phyloP scores from a whole-genome alignment of 1,284 basidiomycete species.

The Boletus coffeatus region DNA sequence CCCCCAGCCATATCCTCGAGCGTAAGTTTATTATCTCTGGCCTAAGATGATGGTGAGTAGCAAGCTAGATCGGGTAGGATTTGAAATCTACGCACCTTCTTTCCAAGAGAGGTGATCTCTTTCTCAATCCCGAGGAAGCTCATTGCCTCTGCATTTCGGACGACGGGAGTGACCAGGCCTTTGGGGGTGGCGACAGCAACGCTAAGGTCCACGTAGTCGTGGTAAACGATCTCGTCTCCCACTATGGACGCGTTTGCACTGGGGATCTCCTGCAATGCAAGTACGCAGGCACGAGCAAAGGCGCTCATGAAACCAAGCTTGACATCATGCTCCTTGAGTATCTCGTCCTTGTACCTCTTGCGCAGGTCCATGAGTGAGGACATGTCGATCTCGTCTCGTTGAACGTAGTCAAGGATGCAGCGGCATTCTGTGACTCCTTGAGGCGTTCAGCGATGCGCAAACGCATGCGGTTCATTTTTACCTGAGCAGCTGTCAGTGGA shows the following conservation, averaged over 20 bases:
- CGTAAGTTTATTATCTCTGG: slow-evolving; percentile 90
- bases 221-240: slow-evolving; percentile 92
- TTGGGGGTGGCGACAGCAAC: slow-evolving; percentile 98
- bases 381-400: slow-evolving; percentile 95
- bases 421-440: slow-evolving; percentile 98
- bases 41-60: slow-evolving; percentile 40
- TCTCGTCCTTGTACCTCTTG: slow-evolving; percentile 47
- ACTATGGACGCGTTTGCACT: slow-evolving; percentile 95
- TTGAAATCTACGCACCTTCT: slow-evolving; percentile 57
- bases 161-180: slow-evolving; percentile 94
- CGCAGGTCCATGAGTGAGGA: slow-evolving; percentile 92
- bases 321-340: slow-evolving; percentile 91
- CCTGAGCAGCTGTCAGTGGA: slow-evolving; percentile 36
- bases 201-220: slow-evolving; percentile 90
- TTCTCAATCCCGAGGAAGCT: slow-evolving; percentile 90
- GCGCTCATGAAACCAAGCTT: slow-evolving; percentile 99
- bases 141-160: slow-evolving; percentile 87
- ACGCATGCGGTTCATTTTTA: slow-evolving; percentile 99
- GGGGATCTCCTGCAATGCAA: slow-evolving; percentile 69
- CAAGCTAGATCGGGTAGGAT: slow-evolving; percentile 5
- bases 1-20: slow-evolving; percentile 98
- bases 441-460: slow-evolving; percentile 94
- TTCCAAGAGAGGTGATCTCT: slow-evolving; percentile 86
- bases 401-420: slow-evolving; percentile 96
- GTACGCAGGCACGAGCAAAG: slow-evolving; percentile 83